Evolutionary conservation across 202 grass and related monocot species (phyloP), one percentile per base, ranked within the genome.

Genomic region (Zizania palustris): DNA sequence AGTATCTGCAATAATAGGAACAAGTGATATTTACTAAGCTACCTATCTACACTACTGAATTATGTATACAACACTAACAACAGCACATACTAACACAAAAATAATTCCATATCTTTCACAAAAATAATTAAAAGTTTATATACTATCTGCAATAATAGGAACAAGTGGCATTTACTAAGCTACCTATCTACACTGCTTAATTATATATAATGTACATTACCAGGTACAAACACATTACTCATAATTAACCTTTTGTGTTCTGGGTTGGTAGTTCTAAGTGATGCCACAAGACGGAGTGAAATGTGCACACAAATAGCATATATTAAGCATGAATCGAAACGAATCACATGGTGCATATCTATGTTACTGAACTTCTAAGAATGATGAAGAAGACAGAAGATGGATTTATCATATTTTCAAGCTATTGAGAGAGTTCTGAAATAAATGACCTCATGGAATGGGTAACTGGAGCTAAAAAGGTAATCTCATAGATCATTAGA

Each of bases 251-350:
- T 80, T 83, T 44, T 70, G 79, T 21, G 73, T 80, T 80, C 86
- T 87, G 49, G 80, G 69, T 71, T 88, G 85, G 57, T 92, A 71
- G 69, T 73, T 90, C 7, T 91, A 91, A 33, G 94, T 93, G 71
- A 51, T 89, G 18, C 91, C 89, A 61, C 83, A 89, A 60, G 96
- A 99, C 35, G 96, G 96, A 42, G 96, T 99, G 81, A 99, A 99
- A 80, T 99, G 89, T 99, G 81, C 49, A 73, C n/a, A 71, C 2
- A 9, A 59, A 80, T 6, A 66, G 2, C 4, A 69, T 55, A 80
- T 34, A 38, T 11, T 48, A 42, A 9, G 7, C 63, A 69, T 4
- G 9, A 45, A 78, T 44, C 54, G 40, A 56, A 77, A 21, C 13
- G 65, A 51, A 51, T 45, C 43, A 68, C n/a, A n/a, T 74, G 58